A percentile compares a stretch with the other conserved stretches of the same genome.
These are phyloP conservation scores for Globisporangium emineosum DNA, from an alignment of 352 stramenopile genomes.

Conservation along the genomic window DNA sequence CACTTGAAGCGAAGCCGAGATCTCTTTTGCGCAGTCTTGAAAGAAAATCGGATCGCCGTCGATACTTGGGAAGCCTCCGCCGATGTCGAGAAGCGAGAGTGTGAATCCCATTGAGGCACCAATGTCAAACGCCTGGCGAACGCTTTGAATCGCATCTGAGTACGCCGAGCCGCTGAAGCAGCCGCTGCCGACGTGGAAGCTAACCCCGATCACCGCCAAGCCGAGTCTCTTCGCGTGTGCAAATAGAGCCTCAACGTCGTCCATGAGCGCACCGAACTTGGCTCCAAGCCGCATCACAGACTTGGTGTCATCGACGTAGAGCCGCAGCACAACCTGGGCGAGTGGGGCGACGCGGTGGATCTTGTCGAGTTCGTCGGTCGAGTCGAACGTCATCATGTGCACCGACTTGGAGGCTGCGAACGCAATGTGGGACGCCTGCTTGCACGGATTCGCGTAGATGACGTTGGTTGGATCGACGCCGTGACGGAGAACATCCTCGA, in stretches of 20 bases:
- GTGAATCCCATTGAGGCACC: constrained; percentile 76
- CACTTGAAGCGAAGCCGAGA: constrained; percentile 60
- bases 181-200: constrained; percentile 94
- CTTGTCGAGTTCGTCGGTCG: constrained; percentile 90
- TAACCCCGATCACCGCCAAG: constrained; percentile 89
- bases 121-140: constrained; percentile 90
- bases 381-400: constrained; percentile 93
- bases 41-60: constrained; percentile 76
- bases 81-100: constrained; percentile 93
- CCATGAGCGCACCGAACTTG: constrained; percentile 94
- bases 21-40: constrained; percentile 69
- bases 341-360: constrained; percentile 83
- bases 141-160: constrained; percentile 84
- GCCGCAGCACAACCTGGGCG: constrained; percentile 83
- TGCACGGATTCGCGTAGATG: constrained; percentile 96
- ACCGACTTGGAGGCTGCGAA: constrained; percentile 79
- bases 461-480: constrained; percentile 69
- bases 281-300: constrained; percentile 83
- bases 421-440: constrained; percentile 88
- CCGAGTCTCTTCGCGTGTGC: constrained; percentile 76
- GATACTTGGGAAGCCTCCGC: constrained; percentile 91
- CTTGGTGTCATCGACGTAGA: constrained; percentile 94
- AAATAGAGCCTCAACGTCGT: constrained; percentile 86
- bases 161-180: constrained; percentile 91
- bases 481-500: constrained; percentile 73